These are phyloP conservation scores for Nitzschia sp. DNA, from an alignment of 108 stramenopile genomes.

Conservation along the genomic window DNA sequence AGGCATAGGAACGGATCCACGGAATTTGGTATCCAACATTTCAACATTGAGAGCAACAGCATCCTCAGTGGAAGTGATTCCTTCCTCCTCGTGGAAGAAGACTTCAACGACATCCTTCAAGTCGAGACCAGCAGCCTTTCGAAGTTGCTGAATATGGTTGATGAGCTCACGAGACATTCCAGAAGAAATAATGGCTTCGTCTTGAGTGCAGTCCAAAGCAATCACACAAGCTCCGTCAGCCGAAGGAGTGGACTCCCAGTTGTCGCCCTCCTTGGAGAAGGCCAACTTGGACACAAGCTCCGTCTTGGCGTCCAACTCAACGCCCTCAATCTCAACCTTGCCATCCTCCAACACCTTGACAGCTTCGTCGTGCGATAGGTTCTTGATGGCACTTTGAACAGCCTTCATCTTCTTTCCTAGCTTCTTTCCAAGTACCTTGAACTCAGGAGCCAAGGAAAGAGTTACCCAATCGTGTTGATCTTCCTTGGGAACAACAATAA, in stretches of 20 bases:
- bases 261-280: conserved; percentile 89
- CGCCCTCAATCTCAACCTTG: conserved; percentile 73
- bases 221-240: conserved; percentile 91
- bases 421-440: conserved; percentile 88
- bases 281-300: conserved; percentile 86
- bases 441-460: conserved; percentile 86
- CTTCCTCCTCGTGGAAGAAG: conserved; percentile 79
- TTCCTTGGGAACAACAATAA: conserved; percentile 72
- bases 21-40: conserved; percentile 74
- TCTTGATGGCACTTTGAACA: conserved; percentile 52
- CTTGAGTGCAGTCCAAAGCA: conserved; percentile 93
- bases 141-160: conserved; percentile 94
- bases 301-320: conserved; percentile 69
- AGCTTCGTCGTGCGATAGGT: conserved; percentile 78
- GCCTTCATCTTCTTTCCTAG: conserved; percentile 92
- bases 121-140: conserved; percentile 90
- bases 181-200: conserved; percentile 88
- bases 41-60: conserved; percentile 72
- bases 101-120: conserved; percentile 88
- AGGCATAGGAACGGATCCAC: conserved; percentile 79
- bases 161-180: conserved; percentile 93
- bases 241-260: conserved; percentile 85
- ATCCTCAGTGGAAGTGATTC: conserved; percentile 55
- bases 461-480: conserved; percentile 93
- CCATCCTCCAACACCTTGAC: conserved; percentile 79